These are phyloP conservation scores for Scheffersomyces amazonensis DNA, from an alignment of 805 yeast species.

Conservation along the genomic window DNA sequence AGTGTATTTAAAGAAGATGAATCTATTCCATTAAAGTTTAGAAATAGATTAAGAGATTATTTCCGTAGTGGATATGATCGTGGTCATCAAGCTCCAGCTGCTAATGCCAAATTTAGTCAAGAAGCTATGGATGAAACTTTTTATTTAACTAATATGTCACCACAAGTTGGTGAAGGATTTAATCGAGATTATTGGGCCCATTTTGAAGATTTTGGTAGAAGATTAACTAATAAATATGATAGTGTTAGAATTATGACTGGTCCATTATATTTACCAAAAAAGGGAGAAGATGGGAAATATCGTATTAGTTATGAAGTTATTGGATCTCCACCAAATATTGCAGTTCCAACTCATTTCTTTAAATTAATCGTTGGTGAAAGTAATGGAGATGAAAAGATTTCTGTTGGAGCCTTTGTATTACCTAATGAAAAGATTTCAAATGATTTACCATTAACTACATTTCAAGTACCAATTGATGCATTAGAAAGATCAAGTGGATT, in stretches of 20 bases:
- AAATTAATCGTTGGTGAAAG: slow-evolving; percentile 84
- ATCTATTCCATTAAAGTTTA: slow-evolving; percentile 66
- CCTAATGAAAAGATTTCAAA: slow-evolving; percentile 85
- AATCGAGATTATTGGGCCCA: slow-evolving; percentile 98
- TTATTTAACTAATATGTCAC: slow-evolving; percentile 84
- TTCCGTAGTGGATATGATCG: slow-evolving; percentile 95
- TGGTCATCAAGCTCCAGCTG: slow-evolving; percentile 98
- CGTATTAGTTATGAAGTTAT: slow-evolving; percentile 86
- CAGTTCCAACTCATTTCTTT: slow-evolving; percentile 97
- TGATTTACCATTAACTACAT: slow-evolving; percentile 62
- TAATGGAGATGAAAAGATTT: slow-evolving; percentile 40
- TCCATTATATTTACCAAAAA: slow-evolving; percentile 83
- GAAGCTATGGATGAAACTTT: slow-evolving; percentile 95
- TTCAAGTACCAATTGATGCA: slow-evolving; percentile 88
- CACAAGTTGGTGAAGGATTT: slow-evolving; percentile 97
- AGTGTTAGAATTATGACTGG: slow-evolving; percentile 90
- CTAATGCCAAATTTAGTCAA: slow-evolving; percentile 90
- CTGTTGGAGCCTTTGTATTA: slow-evolving; percentile 89
- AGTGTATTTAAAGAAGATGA: slow-evolving; percentile 89
- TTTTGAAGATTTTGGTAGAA: slow-evolving; percentile 83
- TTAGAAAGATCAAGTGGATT: slow-evolving; percentile 85
- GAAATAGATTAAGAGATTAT: slow-evolving; percentile 78
- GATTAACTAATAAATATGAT: slow-evolving; percentile 67
- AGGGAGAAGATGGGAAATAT: slow-evolving; percentile 78
- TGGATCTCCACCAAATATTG: slow-evolving; percentile 94